A percentile compares a stretch with the other conserved stretches of the same genome.
phyloP scores from a whole-genome alignment of 345 rosid genomes.

The Eucalyptus pauciflora region DNA sequence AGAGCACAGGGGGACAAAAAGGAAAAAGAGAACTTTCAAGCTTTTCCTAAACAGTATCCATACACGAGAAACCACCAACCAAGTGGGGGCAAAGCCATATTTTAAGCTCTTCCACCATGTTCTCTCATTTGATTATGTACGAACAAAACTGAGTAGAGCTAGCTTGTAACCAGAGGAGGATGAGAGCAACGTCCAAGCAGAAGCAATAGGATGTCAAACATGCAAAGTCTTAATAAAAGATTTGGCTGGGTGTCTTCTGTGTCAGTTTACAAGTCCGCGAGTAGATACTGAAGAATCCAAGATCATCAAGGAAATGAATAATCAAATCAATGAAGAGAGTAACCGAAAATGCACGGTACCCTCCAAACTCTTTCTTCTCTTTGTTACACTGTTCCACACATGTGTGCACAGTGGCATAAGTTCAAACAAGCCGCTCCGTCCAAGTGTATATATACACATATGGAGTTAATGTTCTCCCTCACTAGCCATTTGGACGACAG shows the following conservation, averaged over 20 bases:
- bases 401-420: constrained; percentile 2
- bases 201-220: background rate
- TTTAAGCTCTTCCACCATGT: background rate
- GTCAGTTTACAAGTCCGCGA: background rate
- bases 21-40: background rate
- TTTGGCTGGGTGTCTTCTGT: background rate
- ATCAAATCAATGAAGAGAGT: background rate
- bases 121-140: background rate
- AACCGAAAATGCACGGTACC: constrained; percentile 6
- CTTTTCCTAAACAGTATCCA: background rate
- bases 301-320: background rate
- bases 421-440: background rate
- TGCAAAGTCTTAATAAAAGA: background rate
- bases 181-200: background rate
- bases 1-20: background rate
- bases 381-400: constrained; percentile 18
- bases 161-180: background rate
- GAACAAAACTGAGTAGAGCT: background rate
- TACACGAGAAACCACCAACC: background rate
- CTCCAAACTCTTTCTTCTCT: constrained; percentile 8
- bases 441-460: constrained; percentile 20
- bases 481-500: background rate
- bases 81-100: background rate
- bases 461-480: background rate
- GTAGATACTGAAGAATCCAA: background rate